Evolutionary conservation across 108 stramenopile species (phyloP).

Genomic region (Nannochloropsis oceanica): DNA sequence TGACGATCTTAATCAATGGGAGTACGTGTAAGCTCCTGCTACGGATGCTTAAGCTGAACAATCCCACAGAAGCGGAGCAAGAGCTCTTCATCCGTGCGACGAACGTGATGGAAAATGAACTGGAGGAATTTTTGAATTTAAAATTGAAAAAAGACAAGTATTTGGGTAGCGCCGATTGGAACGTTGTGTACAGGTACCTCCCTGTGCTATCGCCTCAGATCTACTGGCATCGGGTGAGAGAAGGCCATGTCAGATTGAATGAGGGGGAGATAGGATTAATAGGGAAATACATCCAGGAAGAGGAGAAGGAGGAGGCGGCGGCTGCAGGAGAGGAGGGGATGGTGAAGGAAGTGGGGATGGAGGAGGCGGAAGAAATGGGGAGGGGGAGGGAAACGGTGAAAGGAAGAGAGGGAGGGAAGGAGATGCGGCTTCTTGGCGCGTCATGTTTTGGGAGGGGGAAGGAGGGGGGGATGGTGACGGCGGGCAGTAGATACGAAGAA

Average conservation of each 20-base stretch:
- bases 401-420: too few species aligned
- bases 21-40: constrained; percentile 13
- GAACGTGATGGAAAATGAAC: neutral
- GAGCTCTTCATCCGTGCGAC: neutral
- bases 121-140: neutral
- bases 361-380: neutral
- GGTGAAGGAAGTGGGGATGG: too few species aligned
- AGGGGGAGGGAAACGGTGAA: neutral
- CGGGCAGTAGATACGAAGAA: neutral
- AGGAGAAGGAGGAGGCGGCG: constrained; percentile 3
- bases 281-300: neutral
- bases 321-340: too few species aligned
- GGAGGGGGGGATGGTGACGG: neutral
- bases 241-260: constrained; percentile 3
- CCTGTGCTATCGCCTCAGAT: constrained; percentile 8
- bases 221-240: constrained; percentile 16
- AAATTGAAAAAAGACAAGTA: neutral
- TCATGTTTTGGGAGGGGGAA: neutral
- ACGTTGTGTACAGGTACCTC: neutral
- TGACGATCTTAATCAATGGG: constrained; percentile 43
- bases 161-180: neutral
- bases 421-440: too few species aligned
- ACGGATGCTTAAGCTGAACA: constrained; percentile 9
- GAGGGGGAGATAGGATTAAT: neutral
- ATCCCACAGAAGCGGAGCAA: neutral